A percentile compares a stretch with the other conserved stretches of the same genome.
Conservation (phyloP, 257 asterid genomes). For the Perilla frutescens region DNA sequence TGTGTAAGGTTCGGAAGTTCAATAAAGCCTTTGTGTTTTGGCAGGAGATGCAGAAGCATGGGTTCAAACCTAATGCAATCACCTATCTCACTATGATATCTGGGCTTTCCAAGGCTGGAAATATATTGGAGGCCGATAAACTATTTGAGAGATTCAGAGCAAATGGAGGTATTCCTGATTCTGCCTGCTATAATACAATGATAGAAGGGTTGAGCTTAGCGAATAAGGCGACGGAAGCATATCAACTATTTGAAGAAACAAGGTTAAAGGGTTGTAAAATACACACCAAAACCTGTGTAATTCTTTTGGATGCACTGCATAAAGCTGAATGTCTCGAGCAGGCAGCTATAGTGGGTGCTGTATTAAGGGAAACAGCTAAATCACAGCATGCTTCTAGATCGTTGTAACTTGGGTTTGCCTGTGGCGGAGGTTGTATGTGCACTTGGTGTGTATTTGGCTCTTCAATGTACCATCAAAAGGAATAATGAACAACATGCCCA, state of each 20-base stretch:
- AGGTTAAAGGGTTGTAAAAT: slow-evolving; percentile 78
- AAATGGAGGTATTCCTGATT: slow-evolving; percentile 88
- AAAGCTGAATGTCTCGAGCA: slow-evolving; percentile 93
- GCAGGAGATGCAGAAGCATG: slow-evolving; percentile 97
- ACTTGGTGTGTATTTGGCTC: slow-evolving; percentile 4
- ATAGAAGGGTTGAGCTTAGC: slow-evolving; percentile 86
- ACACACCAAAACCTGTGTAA: slow-evolving; percentile 79
- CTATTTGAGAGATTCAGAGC: slow-evolving; percentile 75
- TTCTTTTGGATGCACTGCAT: slow-evolving; percentile 89
- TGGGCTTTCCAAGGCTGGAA: slow-evolving; percentile 96
- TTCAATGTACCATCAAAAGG: not conserved
- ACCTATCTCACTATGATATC: slow-evolving; percentile 88
- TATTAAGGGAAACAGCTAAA: slow-evolving; percentile 84
- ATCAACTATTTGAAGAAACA: slow-evolving; percentile 80
- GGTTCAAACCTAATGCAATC: slow-evolving; percentile 74
- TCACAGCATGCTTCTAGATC: slow-evolving; percentile 88
- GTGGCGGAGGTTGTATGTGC: slow-evolving; percentile 23
- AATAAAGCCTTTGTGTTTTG: slow-evolving; percentile 96
- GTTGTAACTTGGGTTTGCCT: slow-evolving; percentile 35
- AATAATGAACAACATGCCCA: no score
- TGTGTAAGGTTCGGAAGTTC: slow-evolving; percentile 83
- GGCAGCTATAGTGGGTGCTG: slow-evolving; percentile 94
- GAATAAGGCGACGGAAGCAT: slow-evolving; percentile 83
- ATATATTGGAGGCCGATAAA: slow-evolving; percentile 72
- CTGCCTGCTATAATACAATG: slow-evolving; percentile 88